A percentile compares a stretch with the other conserved stretches of the same genome.
Conservation (phyloP, 441 rosid genomes). For the Croton setiger region DNA sequence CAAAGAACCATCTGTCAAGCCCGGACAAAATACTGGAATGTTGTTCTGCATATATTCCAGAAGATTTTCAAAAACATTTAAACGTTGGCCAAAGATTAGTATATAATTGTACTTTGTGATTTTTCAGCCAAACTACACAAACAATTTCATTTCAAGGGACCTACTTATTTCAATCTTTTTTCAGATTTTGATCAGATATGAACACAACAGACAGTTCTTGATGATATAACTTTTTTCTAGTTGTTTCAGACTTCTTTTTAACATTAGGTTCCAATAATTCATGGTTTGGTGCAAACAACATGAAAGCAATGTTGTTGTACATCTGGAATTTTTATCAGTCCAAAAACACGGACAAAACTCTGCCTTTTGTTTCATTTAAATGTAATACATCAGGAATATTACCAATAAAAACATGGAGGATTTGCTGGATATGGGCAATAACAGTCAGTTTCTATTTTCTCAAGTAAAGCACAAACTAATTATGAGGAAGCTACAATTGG, state of each 20-base stretch:
- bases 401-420: neutral
- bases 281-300: neutral
- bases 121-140: neutral
- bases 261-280: neutral
- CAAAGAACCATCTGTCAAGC: slow-evolving; percentile 88
- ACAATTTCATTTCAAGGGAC: neutral
- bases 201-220: neutral
- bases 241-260: neutral
- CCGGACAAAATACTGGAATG: slow-evolving; percentile 88
- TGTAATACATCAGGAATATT: neutral
- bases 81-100: neutral
- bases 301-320: neutral
- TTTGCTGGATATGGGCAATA: neutral
- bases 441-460: neutral
- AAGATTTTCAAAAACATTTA: neutral
- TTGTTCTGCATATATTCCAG: slow-evolving; percentile 53
- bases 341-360: no score
- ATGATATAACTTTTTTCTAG: neutral
- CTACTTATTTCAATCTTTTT: neutral
- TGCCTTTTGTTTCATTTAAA: neutral
- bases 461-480: neutral
- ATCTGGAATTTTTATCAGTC: neutral
- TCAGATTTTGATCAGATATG: neutral
- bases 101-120: neutral
- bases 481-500: neutral